phyloP scores from a whole-genome alignment of 768 basidiomycete genomes.

The Sporobolomyces pararoseus region DNA sequence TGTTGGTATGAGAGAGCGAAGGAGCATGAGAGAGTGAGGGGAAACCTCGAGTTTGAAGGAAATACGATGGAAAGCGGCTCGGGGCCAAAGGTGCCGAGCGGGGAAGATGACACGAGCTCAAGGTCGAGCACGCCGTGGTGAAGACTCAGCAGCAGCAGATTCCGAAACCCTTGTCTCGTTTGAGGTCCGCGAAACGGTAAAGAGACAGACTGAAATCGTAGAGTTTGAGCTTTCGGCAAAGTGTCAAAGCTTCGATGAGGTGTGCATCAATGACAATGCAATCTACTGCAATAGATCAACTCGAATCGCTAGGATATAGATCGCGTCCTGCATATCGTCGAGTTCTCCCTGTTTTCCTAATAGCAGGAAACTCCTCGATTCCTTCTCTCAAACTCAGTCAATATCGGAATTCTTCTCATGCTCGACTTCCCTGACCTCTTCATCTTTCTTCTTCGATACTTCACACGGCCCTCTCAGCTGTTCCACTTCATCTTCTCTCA shows the following conservation, averaged over 20 bases:
- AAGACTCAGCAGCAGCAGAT: too few species aligned
- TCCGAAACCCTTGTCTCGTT: too few species aligned
- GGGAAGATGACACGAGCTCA: neutral
- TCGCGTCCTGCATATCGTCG: too few species aligned
- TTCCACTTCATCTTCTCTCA: neutral
- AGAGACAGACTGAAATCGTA: too few species aligned
- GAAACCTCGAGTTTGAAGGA: neutral
- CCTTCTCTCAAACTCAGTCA: neutral
- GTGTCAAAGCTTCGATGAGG: too few species aligned
- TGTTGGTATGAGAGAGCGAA: neutral
- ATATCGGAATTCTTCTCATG: constrained; percentile 2
- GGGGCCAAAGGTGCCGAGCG: neutral
- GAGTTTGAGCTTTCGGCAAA: too few species aligned
- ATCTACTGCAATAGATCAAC: too few species aligned
- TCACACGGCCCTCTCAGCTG: neutral
- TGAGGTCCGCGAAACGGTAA: too few species aligned
- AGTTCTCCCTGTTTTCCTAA: neutral
- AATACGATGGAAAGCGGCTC: neutral
- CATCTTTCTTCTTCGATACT: neutral
- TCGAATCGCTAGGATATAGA: too few species aligned
- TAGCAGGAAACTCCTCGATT: constrained; percentile 9
- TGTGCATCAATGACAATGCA: too few species aligned
- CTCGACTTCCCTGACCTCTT: neutral
- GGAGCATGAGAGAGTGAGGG: too few species aligned
- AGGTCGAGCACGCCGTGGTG: constrained; percentile 1